Percentiles rank a stretch among this genome's conserved stretches.
Conservation (phyloP, 345 rosid genomes). For the Isatis tinctoria region DNA sequence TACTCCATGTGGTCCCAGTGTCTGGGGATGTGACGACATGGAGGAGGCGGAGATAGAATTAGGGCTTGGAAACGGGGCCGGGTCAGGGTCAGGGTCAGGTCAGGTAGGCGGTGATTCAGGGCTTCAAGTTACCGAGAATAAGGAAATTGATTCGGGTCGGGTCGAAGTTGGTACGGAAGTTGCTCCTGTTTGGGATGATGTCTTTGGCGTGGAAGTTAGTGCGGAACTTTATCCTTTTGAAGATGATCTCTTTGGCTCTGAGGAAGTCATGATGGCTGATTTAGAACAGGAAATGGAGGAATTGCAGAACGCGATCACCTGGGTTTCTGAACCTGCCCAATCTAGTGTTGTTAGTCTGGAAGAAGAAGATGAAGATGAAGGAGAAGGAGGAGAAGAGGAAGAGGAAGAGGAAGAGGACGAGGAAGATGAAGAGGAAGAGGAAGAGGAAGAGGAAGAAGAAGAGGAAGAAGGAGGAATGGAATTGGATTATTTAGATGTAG, state of each 20-base stretch:
- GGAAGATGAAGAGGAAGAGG: no score
- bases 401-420: background rate
- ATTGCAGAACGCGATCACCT: slow-evolving; percentile 3
- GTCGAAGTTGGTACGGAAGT: background rate
- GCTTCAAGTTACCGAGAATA: slow-evolving; percentile 21
- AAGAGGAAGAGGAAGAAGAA: background rate
- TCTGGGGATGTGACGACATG: background rate
- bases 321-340: background rate
- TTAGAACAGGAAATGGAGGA: slow-evolving; percentile 36
- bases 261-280: background rate
- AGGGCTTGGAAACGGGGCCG: slow-evolving; percentile 20
- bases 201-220: no score
- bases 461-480: background rate
- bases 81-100: slow-evolving; percentile 10
- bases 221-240: no score
- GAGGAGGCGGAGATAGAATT: slow-evolving; percentile 15
- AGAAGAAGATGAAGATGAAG: slow-evolving; percentile 3
- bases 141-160: slow-evolving; percentile 17
- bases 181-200: background rate
- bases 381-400: background rate
- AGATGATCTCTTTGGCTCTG: background rate
- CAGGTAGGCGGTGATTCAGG: slow-evolving; percentile 5
- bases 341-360: background rate
- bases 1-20: background rate
- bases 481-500: no score